Base-by-base conservation (phyloP, 208 protist genomes). In the Jaenimonas drosophilae region DNA sequence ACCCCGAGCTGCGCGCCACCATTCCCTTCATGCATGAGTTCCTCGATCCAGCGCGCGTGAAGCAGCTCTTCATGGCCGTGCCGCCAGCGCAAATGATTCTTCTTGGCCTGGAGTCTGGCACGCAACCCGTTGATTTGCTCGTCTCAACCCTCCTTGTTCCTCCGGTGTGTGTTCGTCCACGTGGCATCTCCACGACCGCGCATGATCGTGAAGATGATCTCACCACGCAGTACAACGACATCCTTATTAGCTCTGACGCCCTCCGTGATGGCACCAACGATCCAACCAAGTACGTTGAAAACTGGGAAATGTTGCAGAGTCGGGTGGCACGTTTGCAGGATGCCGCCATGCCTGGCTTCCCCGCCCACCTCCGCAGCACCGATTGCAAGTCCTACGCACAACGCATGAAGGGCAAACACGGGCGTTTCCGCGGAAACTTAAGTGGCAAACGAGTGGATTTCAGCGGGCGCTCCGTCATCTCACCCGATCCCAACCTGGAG, bases 401-500 rank as follows among this genome's bases (percentile, higher is more conserved):
- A 71, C 74, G 99, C 20, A 71, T 99, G 26, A 99, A 99, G 59
- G 98, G 99, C 32, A 99, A 99, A 70, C 72, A 96, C 29, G 98
- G 98, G 21, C 85, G 98, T 27, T 99, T 99, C 59, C 82, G 98
- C 40, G 92, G 96, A 9, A 99, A 99, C 68, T 76, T 99, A 5
- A 98, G 80, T 32, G 97, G 98, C 44, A 99, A 99, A 64, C 96
- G 99, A 40, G 99, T 99, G 0, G 95, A 99, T 65, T 99, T 99
- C 56, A 98, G 95, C 19, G 95, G 95, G 2, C 90, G 99, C 31
- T 99, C 98, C 9, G 98, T 99, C 51, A 99, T 99, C 70, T 98
- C 96, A 2, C 98, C 98, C 0, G 98, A 99, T 65, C 98, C 98
- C 2, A 99, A 99, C 67, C 53, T 99, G 14, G 67, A 75, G 26